phyloP scores from a whole-genome alignment of 2,329 filamentous ascomycete genomes.

The Parastagonospora avenae region DNA sequence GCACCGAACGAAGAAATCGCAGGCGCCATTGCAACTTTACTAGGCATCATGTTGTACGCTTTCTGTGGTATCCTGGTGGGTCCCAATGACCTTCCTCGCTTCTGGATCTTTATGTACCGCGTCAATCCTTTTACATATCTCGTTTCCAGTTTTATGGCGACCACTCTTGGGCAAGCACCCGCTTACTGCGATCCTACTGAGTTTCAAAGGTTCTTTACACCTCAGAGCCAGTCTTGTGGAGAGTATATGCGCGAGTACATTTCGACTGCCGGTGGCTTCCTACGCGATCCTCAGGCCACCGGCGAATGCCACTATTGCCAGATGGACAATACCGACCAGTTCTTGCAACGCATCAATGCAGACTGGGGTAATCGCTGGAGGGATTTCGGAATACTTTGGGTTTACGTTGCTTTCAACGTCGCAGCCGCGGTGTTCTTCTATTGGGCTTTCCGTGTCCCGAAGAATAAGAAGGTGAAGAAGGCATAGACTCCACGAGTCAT shows the following conservation, averaged over 20 bases:
- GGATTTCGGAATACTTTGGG: constrained; percentile 58
- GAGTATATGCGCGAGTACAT: constrained; percentile 55
- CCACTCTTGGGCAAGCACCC: constrained; percentile 50
- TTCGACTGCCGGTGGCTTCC: constrained; percentile 43
- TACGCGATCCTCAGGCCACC: constrained; percentile 50
- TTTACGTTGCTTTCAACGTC: constrained; percentile 58
- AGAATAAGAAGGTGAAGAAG: constrained; percentile 48
- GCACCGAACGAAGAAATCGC: constrained; percentile 72
- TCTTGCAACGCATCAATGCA: constrained; percentile 49
- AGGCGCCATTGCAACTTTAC: constrained; percentile 63
- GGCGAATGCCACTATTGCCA: constrained; percentile 56
- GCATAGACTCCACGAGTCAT: neutral
- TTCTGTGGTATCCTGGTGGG: constrained; percentile 64
- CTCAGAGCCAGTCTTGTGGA: constrained; percentile 45
- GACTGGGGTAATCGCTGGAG: constrained; percentile 63
- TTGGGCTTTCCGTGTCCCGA: constrained; percentile 59
- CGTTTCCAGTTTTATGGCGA: constrained; percentile 63
- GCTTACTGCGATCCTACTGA: constrained; percentile 57
- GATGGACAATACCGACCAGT: constrained; percentile 53
- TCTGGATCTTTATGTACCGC: constrained; percentile 82
- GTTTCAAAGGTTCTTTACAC: constrained; percentile 46
- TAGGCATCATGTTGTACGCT: constrained; percentile 58
- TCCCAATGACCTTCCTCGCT: constrained; percentile 64
- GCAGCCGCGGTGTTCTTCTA: constrained; percentile 56
- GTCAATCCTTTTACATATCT: constrained; percentile 69